Conservation (phyloP, 106 monocot species). For the Dendrobium officinale region DNA sequence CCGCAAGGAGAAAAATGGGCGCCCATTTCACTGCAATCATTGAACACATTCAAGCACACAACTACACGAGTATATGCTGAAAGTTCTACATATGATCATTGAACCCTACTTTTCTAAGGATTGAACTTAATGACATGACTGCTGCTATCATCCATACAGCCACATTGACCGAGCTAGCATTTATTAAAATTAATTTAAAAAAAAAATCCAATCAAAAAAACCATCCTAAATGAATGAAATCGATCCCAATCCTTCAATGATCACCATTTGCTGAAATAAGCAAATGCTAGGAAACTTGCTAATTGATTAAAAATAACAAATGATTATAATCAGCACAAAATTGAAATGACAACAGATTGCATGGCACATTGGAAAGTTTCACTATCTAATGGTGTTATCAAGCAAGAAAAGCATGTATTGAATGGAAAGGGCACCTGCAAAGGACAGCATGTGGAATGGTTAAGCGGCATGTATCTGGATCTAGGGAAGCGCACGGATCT, state of each 20-base stretch:
- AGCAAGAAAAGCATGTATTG: not conserved
- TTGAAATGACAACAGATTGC: not conserved
- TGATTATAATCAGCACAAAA: too few species aligned
- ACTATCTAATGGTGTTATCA: not conserved
- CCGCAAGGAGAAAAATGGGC: slow-evolving; percentile 98
- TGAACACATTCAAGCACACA: not conserved
- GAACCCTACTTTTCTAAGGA: not conserved
- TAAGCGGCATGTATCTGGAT: slow-evolving; percentile 41
- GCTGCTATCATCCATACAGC: not conserved
- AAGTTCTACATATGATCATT: not conserved
- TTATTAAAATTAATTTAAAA: not conserved
- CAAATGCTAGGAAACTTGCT: too few species aligned
- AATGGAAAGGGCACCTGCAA: slow-evolving; percentile 40
- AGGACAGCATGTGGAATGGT: slow-evolving; percentile 72
- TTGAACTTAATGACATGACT: not conserved
- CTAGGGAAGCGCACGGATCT: slow-evolving; percentile 46
- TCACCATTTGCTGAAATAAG: too few species aligned
- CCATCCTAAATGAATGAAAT: too few species aligned
- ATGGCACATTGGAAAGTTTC: not conserved
- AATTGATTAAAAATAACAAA: too few species aligned
- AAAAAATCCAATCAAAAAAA: not conserved
- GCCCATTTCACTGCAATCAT: slow-evolving; percentile 89
- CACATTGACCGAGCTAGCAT: not conserved
- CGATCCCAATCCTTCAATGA: too few species aligned
- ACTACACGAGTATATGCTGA: not conserved